Evolutionary conservation across 768 basidiomycete species (phyloP).

Genomic region (Gautieria morchelliformis): DNA sequence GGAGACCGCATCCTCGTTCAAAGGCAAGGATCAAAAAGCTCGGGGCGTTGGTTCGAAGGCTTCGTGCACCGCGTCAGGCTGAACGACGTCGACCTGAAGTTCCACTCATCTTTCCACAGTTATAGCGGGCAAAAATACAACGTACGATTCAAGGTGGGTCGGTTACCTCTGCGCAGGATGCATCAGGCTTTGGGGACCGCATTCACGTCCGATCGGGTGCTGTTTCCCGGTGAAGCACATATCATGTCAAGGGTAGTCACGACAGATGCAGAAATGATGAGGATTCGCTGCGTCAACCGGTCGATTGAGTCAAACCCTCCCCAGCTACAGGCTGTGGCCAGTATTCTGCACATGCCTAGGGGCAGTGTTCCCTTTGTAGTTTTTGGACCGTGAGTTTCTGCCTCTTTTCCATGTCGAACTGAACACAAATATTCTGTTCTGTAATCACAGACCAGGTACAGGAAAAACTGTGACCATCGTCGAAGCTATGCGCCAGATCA

Average conservation of each 20-base stretch:
- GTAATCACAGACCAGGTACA: conserved; percentile 40
- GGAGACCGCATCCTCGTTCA: conserved; percentile 36
- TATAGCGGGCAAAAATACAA: conserved; percentile 34
- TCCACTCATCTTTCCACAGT: conserved; percentile 33
- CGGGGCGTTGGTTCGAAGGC: conserved; percentile 25
- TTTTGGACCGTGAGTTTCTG: conserved; percentile 50
- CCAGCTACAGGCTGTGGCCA: conserved; percentile 41
- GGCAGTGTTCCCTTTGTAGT: conserved; percentile 48
- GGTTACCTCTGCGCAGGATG: conserved; percentile 42
- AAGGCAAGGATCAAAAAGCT: conserved; percentile 2
- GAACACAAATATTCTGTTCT: background rate
- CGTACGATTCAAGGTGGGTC: conserved; percentile 48
- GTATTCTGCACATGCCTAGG: conserved; percentile 34
- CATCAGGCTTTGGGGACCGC: conserved; percentile 40
- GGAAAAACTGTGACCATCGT: conserved; percentile 61
- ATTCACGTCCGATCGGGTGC: conserved; percentile 29
- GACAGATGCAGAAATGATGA: conserved; percentile 9
- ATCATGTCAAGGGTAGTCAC: background rate
- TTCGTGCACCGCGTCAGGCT: conserved; percentile 40
- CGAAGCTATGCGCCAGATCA: conserved; percentile 51
- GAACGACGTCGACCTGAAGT: conserved; percentile 35
- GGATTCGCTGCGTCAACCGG: conserved; percentile 14
- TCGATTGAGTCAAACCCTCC: conserved; percentile 32
- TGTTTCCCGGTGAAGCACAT: conserved; percentile 32
- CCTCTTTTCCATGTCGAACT: background rate